phyloP scores from a whole-genome alignment of 139 green algal species.

The Closterium sp. region DNA sequence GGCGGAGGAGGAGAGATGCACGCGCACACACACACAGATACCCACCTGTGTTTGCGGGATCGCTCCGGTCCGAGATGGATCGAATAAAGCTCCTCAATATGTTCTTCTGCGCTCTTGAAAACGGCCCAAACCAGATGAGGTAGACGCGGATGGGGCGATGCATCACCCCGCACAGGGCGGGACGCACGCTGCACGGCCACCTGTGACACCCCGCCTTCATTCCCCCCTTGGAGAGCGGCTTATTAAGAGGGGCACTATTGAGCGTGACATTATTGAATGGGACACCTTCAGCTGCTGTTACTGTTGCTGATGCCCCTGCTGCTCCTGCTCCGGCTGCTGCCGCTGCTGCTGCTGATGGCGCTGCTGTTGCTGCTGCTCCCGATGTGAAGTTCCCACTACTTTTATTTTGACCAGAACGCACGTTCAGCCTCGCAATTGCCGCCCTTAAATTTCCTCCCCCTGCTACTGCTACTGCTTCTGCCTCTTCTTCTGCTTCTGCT shows the following conservation, averaged over 20 bases:
- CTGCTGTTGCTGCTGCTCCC: too few relatives aligned
- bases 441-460: neutral
- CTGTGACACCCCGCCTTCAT: neutral
- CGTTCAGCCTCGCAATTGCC: neutral
- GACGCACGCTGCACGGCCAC: neutral
- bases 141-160: neutral
- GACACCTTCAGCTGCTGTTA: too few relatives aligned
- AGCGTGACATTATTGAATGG: too few relatives aligned
- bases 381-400: neutral
- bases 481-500: neutral
- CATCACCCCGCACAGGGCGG: neutral
- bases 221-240: neutral
- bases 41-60: neutral
- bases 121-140: constrained; percentile 1
- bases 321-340: too few relatives aligned
- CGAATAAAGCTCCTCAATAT: neutral
- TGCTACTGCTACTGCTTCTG: neutral
- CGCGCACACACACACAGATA: too few relatives aligned
- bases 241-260: neutral
- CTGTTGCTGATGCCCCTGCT: too few relatives aligned
- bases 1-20: too few relatives aligned
- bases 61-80: neutral
- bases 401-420: neutral
- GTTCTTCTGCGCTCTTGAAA: neutral
- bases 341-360: too few relatives aligned